These are phyloP conservation scores for Hypoxylon intermedium DNA, from an alignment of 495 filamentous ascomycete genomes.

Conservation along the genomic window DNA sequence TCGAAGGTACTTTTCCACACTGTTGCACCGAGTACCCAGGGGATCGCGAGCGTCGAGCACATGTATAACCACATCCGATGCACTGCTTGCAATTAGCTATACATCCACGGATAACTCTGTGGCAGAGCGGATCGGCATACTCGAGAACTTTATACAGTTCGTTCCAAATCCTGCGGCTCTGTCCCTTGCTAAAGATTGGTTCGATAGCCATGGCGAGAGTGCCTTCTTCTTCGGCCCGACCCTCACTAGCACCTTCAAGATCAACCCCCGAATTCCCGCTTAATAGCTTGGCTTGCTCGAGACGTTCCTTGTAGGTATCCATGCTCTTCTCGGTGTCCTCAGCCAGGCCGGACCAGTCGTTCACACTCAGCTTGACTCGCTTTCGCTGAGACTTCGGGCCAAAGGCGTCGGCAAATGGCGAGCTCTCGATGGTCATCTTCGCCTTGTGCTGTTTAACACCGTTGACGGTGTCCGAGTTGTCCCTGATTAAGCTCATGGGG, in stretches of 20 bases:
- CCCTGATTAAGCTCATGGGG: constrained; percentile 78
- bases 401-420: constrained; percentile 87
- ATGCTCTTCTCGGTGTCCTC: constrained; percentile 78
- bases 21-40: constrained; percentile 84
- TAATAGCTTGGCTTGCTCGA: constrained; percentile 73
- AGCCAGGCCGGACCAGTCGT: constrained; percentile 80
- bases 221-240: constrained; percentile 57
- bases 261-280: constrained; percentile 70
- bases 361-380: constrained; percentile 83
- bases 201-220: constrained; percentile 75
- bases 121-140: constrained; percentile 43
- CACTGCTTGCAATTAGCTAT: constrained; percentile 18
- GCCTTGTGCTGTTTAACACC: constrained; percentile 90
- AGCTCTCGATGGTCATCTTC: constrained; percentile 89
- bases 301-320: constrained; percentile 76
- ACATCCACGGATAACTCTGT: background rate
- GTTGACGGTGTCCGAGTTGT: constrained; percentile 68
- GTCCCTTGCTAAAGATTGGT: constrained; percentile 91
- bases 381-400: constrained; percentile 94
- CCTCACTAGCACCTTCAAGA: constrained; percentile 47
- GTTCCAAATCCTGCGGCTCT: constrained; percentile 96
- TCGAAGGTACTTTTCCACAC: constrained; percentile 90
- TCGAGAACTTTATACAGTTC: constrained; percentile 92
- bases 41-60: constrained; percentile 95
- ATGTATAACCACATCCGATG: constrained; percentile 94